A percentile compares a stretch with the other conserved stretches of the same genome.
phyloP scores from a whole-genome alignment of 768 basidiomycete species.

The Amyloporia xantha region DNA sequence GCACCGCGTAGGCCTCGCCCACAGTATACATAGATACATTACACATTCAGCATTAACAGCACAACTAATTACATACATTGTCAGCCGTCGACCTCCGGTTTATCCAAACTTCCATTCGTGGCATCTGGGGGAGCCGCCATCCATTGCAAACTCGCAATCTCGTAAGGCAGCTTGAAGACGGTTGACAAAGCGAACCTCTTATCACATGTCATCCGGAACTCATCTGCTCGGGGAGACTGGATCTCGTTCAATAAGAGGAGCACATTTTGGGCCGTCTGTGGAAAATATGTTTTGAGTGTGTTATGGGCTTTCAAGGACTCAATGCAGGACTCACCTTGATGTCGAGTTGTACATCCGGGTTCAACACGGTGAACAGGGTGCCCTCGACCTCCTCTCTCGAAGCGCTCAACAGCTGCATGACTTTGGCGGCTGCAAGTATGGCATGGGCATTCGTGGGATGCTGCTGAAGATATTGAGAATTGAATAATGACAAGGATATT shows the following conservation, averaged over 20 bases:
- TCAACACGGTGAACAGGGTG: conserved; percentile 43
- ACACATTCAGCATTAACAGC: not conserved
- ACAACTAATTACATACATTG: not conserved
- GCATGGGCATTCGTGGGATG: conserved; percentile 45
- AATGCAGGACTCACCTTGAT: conserved; percentile 36
- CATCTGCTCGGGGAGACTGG: conserved; percentile 47
- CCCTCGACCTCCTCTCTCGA: conserved; percentile 56
- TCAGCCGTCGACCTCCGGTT: not conserved
- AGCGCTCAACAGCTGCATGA: conserved; percentile 37
- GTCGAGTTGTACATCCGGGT: conserved; percentile 35
- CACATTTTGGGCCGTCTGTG: conserved; percentile 46
- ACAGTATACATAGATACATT: not conserved
- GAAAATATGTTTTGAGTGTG: not conserved
- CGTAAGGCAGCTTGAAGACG: conserved; percentile 42
- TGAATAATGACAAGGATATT: conserved; percentile 57
- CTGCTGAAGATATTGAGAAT: conserved; percentile 68
- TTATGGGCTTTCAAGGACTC: not conserved
- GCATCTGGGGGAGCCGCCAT: not conserved
- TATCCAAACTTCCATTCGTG: not conserved
- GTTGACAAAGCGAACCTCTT: conserved; percentile 54
- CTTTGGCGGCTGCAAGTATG: conserved; percentile 61
- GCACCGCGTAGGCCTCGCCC: too few species aligned
- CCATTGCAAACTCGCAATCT: not conserved
- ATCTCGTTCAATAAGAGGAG: conserved; percentile 43
- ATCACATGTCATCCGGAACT: conserved; percentile 53